These are phyloP conservation scores for Suhomyces guaymorum DNA, from an alignment of 1,139 yeast genomes.

Conservation along the genomic window DNA sequence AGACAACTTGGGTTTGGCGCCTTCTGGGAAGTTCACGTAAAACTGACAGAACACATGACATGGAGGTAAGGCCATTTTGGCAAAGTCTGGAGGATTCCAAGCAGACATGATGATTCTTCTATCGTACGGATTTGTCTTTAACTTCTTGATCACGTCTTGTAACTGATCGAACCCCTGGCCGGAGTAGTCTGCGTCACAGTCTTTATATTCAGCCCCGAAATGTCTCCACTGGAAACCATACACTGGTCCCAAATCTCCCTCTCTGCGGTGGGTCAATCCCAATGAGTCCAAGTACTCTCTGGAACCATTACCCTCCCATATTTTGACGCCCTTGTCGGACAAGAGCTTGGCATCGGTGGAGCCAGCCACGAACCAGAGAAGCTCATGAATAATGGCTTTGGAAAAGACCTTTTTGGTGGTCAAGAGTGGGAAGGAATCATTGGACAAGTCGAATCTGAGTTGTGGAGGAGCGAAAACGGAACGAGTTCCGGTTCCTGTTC, in stretches of 20 bases:
- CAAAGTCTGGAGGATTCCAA: constrained; percentile 97
- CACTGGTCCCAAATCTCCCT: constrained; percentile 96
- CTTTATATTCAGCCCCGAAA: constrained; percentile 88
- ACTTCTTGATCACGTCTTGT: constrained; percentile 71
- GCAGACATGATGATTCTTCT: constrained; percentile 93
- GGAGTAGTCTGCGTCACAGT: constrained; percentile 82
- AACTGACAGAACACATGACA: constrained; percentile 97
- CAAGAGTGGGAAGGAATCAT: constrained; percentile 78
- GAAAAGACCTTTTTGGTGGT: constrained; percentile 93
- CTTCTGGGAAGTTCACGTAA: constrained; percentile 76
- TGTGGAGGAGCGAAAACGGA: constrained; percentile 96
- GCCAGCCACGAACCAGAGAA: constrained; percentile 90
- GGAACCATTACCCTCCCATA: constrained; percentile 99
- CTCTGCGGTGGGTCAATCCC: constrained; percentile 79
- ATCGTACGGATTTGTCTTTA: constrained; percentile 88
- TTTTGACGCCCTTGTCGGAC: constrained; percentile 81
- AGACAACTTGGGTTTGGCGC: constrained; percentile 62
- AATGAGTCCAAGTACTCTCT: constrained; percentile 82
- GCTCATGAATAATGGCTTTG: constrained; percentile 84
- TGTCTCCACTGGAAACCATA: constrained; percentile 99
- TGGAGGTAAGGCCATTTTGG: constrained; percentile 95
- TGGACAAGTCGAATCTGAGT: constrained; percentile 71
- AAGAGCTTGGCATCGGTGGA: constrained; percentile 83
- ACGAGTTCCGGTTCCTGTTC: constrained; percentile 96
- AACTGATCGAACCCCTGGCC: constrained; percentile 92